Conservation (phyloP, 2,329 filamentous ascomycete genomes). For the Pestalotiopsis fici region DNA sequence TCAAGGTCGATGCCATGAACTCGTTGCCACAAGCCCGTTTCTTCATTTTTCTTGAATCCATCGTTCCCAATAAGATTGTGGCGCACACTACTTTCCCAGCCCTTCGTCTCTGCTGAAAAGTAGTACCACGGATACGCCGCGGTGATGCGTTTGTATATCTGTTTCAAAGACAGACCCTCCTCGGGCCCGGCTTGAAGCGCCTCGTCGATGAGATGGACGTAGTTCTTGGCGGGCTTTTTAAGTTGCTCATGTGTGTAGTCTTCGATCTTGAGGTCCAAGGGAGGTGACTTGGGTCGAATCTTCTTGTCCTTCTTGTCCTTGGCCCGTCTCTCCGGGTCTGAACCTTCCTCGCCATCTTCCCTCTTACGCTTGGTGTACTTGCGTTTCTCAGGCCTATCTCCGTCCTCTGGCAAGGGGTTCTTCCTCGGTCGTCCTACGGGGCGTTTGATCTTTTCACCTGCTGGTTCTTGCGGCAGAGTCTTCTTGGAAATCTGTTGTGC, state of each 20-base stretch:
- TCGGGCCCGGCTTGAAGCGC: constrained; percentile 54
- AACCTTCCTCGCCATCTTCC: constrained; percentile 57
- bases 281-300: constrained; percentile 59
- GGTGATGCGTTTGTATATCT: constrained; percentile 65
- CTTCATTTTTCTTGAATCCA: constrained; percentile 60
- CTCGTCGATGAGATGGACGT: constrained; percentile 62
- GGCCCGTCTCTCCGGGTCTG: constrained; percentile 55
- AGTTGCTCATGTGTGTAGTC: constrained; percentile 61
- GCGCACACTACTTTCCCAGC: constrained; percentile 67
- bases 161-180: constrained; percentile 58
- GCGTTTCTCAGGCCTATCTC: constrained; percentile 60
- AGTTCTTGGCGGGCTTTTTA: constrained; percentile 64
- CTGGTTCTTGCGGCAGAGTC: constrained; percentile 46
- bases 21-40: constrained; percentile 57
- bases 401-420: constrained; percentile 60
- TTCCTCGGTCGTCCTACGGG: constrained; percentile 68
- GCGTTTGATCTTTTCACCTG: constrained; percentile 56
- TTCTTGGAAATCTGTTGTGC: constrained; percentile 53
- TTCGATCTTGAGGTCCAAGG: constrained; percentile 53
- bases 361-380: constrained; percentile 67
- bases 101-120: constrained; percentile 62
- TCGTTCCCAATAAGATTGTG: constrained; percentile 65
- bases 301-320: constrained; percentile 64
- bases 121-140: constrained; percentile 60
- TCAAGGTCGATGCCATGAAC: constrained; percentile 60